These are phyloP conservation scores for Biscogniauxia marginata DNA, from an alignment of 2,329 filamentous ascomycete genomes.

Conservation along the genomic window DNA sequence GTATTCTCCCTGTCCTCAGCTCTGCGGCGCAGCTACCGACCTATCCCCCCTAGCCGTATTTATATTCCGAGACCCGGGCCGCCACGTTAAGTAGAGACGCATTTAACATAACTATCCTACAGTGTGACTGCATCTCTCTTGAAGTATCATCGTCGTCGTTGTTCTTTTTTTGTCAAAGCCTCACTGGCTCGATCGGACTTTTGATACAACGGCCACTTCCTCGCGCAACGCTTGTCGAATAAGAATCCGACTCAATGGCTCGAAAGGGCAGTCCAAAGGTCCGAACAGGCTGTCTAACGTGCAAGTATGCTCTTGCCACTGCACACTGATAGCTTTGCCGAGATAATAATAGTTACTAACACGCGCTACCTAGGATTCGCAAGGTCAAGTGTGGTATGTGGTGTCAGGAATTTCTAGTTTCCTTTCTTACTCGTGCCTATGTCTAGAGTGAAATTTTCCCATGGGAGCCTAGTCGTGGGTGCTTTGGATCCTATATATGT, in stretches of 20 bases:
- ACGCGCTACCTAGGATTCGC: conserved; percentile 19
- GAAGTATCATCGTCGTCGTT: background rate
- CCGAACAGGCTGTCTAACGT: conserved; percentile 26
- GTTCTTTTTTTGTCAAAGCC: background rate
- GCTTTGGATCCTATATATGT: too few relatives aligned
- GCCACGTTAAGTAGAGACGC: background rate
- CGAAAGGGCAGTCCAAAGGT: conserved; percentile 29
- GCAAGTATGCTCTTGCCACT: conserved; percentile 22
- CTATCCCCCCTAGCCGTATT: background rate
- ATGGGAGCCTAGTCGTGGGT: background rate
- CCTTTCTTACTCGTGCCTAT: background rate
- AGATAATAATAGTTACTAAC: conserved; percentile 2
- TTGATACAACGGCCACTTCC: background rate
- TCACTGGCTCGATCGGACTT: conserved; percentile 17
- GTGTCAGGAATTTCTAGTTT: background rate
- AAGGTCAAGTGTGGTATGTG: conserved; percentile 28
- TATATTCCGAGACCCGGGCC: background rate
- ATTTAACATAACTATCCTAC: background rate
- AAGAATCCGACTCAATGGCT: conserved; percentile 15
- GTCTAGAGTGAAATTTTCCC: background rate
- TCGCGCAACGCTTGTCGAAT: background rate
- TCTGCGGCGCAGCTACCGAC: background rate
- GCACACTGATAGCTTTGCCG: background rate
- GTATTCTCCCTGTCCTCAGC: background rate
- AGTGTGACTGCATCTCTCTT: background rate